These are phyloP conservation scores for Pichia sp. DNA, from an alignment of 1,139 yeast genomes.

Conservation along the genomic window DNA sequence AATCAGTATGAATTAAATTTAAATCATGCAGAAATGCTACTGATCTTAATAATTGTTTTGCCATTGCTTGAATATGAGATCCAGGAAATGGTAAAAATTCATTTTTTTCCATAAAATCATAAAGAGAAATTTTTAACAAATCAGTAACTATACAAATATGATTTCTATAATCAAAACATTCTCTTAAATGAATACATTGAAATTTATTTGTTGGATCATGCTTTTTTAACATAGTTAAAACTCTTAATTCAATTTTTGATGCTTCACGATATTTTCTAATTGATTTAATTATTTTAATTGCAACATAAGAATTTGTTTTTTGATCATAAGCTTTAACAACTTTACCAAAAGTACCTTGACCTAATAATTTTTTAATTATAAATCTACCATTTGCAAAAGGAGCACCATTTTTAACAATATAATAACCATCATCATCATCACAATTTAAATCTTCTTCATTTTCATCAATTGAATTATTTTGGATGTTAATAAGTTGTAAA, in stretches of 20 bases:
- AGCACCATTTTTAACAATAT: conserved; percentile 56
- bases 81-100: conserved; percentile 72
- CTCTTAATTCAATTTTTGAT: conserved; percentile 74
- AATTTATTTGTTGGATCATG: conserved; percentile 64
- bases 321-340: conserved; percentile 72
- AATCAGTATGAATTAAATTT: conserved; percentile 87
- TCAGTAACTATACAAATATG: conserved; percentile 95
- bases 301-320: conserved; percentile 58
- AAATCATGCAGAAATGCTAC: conserved; percentile 88
- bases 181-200: conserved; percentile 74
- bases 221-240: conserved; percentile 72
- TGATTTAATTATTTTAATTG: conserved; percentile 83
- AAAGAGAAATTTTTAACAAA: conserved; percentile 74
- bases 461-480: conserved; percentile 3
- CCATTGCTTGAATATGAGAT: conserved; percentile 81
- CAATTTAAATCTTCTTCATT: conserved; percentile 30
- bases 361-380: conserved; percentile 60
- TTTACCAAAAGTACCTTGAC: conserved; percentile 98
- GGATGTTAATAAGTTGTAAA: conserved; percentile 12
- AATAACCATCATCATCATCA: conserved; percentile 82
- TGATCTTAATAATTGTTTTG: conserved; percentile 77
- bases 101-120: conserved; percentile 80
- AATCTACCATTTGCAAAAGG: conserved; percentile 63
- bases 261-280: conserved; percentile 80
- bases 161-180: conserved; percentile 87